Evolutionary conservation across 2,329 filamentous ascomycete genomes (phyloP), one percentile per base, ranked within the genome.

Genomic region (Cercospora sojina): DNA sequence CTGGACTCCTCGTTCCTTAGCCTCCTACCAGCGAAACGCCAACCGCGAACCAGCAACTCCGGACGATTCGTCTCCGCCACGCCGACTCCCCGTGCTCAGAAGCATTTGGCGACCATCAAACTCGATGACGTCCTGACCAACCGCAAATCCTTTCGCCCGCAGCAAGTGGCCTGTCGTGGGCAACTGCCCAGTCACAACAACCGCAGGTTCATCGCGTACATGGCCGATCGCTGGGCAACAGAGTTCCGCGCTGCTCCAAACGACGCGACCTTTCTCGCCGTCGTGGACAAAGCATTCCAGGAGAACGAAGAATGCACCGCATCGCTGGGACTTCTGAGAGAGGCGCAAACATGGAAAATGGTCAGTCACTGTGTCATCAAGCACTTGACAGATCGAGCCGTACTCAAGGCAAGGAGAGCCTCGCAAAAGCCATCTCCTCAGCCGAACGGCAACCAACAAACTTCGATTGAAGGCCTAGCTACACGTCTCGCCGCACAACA

Each of bases 271-370:
- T 66, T 68, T 57, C 47, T 67, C 23, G 47, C 69, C 3, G 56
- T 69, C 53, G 67, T 74, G 13, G 59, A 60, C n/a, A 65, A 68
- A 43, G 62, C 68, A 20, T 69, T 71, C 49, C 43, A 59, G 23
- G 63, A 60, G 13, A 71, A 70, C n/a, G 67, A 65, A 31, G 56
- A 65, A n/a, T 32, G 64, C 32, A 41, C 62, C 25, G 57, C 60
- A 3, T 62, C 60, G n/a, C 56, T 70, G 31, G 82, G 43, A 77
- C 83, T 68, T 79, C 83, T 62, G 69, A 80, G 83, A 62, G 77
- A 86, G 55, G 84, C 87, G 32, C 84, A 88, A 69, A 85, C 85
- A 20, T 89, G 86, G 86, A 83, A 82, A 62, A 81, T 88, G 23
- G 75, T 87, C 35, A 83, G 83, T 62, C 79, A 81, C 64, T 80